Evolutionary conservation across 148 eudicot genomes (phyloP), one percentile per base, ranked within the genome.

Genomic region (Rhododendron henanense): DNA sequence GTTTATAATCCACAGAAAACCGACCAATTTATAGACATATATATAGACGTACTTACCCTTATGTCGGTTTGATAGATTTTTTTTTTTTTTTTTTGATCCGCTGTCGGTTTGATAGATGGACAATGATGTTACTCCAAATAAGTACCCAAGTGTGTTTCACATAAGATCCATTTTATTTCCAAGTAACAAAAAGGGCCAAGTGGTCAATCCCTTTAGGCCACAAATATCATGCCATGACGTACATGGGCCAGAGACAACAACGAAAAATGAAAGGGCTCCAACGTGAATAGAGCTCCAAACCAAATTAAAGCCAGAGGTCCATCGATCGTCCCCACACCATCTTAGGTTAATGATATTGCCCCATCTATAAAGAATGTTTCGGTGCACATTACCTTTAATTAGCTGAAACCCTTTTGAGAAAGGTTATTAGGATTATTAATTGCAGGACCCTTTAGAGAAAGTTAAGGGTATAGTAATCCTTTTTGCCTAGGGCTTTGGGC

Each of bases 381-480:
- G 15, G 13, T 76, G 33, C 84, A 82, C 23, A 82, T 23, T 39
- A 37, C 23, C 75, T 67, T 83, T 83, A 41, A 41, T 41, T 41
- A 65, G 11, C 41, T 44, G 13, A 83, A 67, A 45, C 67, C 31
- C 78, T 83, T 83, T 83, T 83, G 73, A 83, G 55, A 83, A 83
- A 83, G n/a, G 75, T 61, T 13, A 63, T 41, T 45, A 45, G 53
- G 53, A 47, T 83, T 83, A 83, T 8, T n/a, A 14, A 25, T 55
- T 65, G 35, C 25, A 83, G 85, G 57, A 44, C 85, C 33, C 55
- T 10, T n/a, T 11, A 41, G 14, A 6, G 28, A n/a, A 67, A 82
- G 35, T 65, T 45, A 25, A 83, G 50, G 55, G 14, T n/a, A n/a
- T n/a, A n/a, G n/a, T 8, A 45, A 16, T 51, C 77, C 57, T 6